Percentiles rank a stretch among this genome's conserved stretches.
These are phyloP conservation scores for Primulina tabacum DNA, from an alignment of 257 asterid species.

Conservation along the genomic window DNA sequence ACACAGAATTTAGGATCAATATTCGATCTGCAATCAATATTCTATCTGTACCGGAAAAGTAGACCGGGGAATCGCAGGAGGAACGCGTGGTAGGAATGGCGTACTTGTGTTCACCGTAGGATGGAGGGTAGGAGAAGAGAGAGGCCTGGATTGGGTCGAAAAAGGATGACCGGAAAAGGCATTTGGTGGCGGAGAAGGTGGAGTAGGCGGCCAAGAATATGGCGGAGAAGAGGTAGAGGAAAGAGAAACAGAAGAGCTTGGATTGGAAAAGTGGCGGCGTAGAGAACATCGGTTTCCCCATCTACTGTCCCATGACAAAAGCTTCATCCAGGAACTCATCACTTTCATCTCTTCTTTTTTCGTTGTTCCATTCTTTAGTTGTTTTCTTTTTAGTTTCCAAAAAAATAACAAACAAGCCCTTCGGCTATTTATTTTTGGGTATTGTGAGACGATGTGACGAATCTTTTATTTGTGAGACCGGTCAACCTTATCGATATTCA, in stretches of 20 bases:
- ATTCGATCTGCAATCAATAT: neutral
- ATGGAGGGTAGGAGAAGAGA: constrained; percentile 65
- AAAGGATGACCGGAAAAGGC: constrained; percentile 70
- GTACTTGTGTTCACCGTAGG: constrained; percentile 91
- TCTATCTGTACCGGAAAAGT: constrained; percentile 55
- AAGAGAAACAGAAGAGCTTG: constrained; percentile 69
- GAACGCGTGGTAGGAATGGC: constrained; percentile 77
- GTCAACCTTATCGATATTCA: no score
- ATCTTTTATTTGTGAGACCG: no score
- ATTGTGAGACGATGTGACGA: no score
- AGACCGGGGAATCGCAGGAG: constrained; percentile 75
- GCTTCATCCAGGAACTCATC: neutral
- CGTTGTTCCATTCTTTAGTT: neutral
- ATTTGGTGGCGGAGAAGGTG: constrained; percentile 55
- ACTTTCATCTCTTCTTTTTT: neutral
- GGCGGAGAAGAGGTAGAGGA: constrained; percentile 62
- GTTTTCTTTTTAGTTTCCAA: no score
- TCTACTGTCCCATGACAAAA: constrained; percentile 15
- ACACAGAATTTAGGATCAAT: constrained; percentile 10
- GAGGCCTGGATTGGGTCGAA: constrained; percentile 66
- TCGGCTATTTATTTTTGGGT: no score
- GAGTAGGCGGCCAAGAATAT: constrained; percentile 47
- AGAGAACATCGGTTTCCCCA: constrained; percentile 45
- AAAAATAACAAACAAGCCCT: no score
- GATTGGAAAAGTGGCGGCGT: constrained; percentile 72